Evolutionary conservation across 768 basidiomycete genomes (phyloP), one percentile per base, ranked within the genome.

Genomic region (Lactarius akahatsu): DNA sequence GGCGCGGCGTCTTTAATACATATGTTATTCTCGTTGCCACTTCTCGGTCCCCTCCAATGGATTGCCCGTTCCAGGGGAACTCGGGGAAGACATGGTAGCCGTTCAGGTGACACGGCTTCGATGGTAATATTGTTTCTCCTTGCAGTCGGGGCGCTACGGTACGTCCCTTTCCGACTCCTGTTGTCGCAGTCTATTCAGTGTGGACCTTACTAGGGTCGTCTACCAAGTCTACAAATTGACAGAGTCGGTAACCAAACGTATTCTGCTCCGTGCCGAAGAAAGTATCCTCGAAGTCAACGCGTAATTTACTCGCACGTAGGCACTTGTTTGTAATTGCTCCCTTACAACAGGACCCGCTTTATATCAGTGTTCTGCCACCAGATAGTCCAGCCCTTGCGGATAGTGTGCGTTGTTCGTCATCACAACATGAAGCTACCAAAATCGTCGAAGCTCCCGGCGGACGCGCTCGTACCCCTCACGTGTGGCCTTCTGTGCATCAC

Each of bases 231-330:
- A 91, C 74, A 76, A 79, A 62, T 72, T 87, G 38, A 92, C 89
- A 2, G 81, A 89, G 72, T 78, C 73, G 41, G 72, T 83, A 38
- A 83, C 88, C 1, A 85, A 87, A 72, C 81, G 85, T 28, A 62
- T 89, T 26, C 78, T 93, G 40, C 78, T 85, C 10, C 84, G 88
- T 38, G 91, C 91, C 4, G 91, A 93, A 73, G 88, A 91, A 74
- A 88, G 86, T 3, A 92, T 93, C 66, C 78, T 93, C 41, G 91
- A 93, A 75, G 91, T 92, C 61, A 81, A 81, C 69, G 85, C n/a
- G 38, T 66, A 61, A 55, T 40, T 18, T 57, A 65, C 38, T 54
- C 59, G 30, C 45, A 23, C 43, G 18, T 70, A 75, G 79, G 59
- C 52, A 28, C 28, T 34, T 61, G 8, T 40, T 38, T 52, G 47